phyloP scores from a whole-genome alignment of 352 stramenopile genomes.

The Saprolegnia diclina region DNA sequence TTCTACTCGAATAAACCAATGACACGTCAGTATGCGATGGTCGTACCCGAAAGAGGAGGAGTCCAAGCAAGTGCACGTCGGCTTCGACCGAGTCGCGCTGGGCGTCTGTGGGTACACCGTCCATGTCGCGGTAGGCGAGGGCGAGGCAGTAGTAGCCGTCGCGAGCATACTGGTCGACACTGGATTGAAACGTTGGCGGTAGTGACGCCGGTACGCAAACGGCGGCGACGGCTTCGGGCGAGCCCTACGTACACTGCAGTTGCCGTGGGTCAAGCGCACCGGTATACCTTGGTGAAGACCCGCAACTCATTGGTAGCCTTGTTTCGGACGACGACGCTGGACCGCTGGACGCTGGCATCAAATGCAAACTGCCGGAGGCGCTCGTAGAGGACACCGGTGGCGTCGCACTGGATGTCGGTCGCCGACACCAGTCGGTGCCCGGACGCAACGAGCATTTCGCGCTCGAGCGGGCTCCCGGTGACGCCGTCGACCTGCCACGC shows the following conservation, averaged over 20 bases:
- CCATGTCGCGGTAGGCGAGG: constrained; percentile 34
- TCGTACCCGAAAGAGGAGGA: constrained; percentile 58
- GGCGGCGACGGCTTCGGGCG: constrained; percentile 33
- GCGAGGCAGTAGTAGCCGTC: constrained; percentile 65
- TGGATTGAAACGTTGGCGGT: constrained; percentile 47
- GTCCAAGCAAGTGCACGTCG: constrained; percentile 52
- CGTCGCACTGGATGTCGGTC: constrained; percentile 2
- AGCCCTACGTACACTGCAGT: constrained; percentile 32
- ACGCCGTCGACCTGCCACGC: not conserved
- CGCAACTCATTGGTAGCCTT: not conserved
- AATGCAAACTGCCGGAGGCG: constrained; percentile 23
- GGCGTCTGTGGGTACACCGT: constrained; percentile 29
- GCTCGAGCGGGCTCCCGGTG: not conserved
- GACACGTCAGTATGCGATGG: no score
- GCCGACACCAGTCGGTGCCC: not conserved
- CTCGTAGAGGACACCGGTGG: not conserved
- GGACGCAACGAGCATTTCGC: not conserved
- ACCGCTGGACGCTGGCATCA: constrained; percentile 16
- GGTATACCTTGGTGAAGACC: constrained; percentile 30
- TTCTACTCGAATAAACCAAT: no score
- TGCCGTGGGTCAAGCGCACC: not conserved
- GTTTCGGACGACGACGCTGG: constrained; percentile 8
- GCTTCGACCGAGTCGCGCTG: constrained; percentile 46
- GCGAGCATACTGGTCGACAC: constrained; percentile 39
- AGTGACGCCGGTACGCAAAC: constrained; percentile 32